Conservation (phyloP, 1,139 yeast species). For the Candida albicans region DNA sequence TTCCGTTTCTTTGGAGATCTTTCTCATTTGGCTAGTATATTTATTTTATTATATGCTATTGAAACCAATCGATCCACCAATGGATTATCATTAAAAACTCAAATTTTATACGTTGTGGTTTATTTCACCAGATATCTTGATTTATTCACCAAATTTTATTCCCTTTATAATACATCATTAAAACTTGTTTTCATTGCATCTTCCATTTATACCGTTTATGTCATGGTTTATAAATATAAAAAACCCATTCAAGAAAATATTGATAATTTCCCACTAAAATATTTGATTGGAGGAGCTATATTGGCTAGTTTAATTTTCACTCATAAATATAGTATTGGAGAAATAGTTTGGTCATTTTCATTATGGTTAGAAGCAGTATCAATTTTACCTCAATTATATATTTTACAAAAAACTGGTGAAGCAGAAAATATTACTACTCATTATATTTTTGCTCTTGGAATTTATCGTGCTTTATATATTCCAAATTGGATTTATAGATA, state of each 20-base stretch:
- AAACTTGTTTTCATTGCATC: slow-evolving; percentile 77
- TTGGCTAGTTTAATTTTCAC: slow-evolving; percentile 66
- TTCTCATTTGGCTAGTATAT: slow-evolving; percentile 78
- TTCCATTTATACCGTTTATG: slow-evolving; percentile 70
- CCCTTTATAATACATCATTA: slow-evolving; percentile 77
- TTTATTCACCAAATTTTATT: slow-evolving; percentile 56
- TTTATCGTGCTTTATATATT: slow-evolving; percentile 83
- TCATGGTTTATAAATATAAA: slow-evolving; percentile 65
- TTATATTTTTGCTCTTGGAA: slow-evolving; percentile 89
- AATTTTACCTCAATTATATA: slow-evolving; percentile 86
- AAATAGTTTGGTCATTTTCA: slow-evolving; percentile 74
- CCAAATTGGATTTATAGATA: slow-evolving; percentile 96
- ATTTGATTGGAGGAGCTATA: slow-evolving; percentile 64
- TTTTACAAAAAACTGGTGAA: slow-evolving; percentile 87
- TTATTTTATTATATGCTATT: slow-evolving; percentile 73
- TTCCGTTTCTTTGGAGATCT: slow-evolving; percentile 71
- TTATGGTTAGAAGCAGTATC: slow-evolving; percentile 90
- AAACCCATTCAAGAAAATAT: slow-evolving; percentile 50
- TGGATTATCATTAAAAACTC: slow-evolving; percentile 90
- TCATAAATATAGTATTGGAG: slow-evolving; percentile 59
- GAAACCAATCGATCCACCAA: slow-evolving; percentile 63
- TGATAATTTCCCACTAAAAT: slow-evolving; percentile 78
- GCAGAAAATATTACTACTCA: slow-evolving; percentile 87
- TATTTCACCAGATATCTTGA: slow-evolving; percentile 80
- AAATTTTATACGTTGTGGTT: slow-evolving; percentile 73